A percentile compares a stretch with the other conserved stretches of the same genome.
Evolutionary conservation across 192 early-diverging fungal genomes (phyloP).

Genomic region (Coemansia sp.): DNA sequence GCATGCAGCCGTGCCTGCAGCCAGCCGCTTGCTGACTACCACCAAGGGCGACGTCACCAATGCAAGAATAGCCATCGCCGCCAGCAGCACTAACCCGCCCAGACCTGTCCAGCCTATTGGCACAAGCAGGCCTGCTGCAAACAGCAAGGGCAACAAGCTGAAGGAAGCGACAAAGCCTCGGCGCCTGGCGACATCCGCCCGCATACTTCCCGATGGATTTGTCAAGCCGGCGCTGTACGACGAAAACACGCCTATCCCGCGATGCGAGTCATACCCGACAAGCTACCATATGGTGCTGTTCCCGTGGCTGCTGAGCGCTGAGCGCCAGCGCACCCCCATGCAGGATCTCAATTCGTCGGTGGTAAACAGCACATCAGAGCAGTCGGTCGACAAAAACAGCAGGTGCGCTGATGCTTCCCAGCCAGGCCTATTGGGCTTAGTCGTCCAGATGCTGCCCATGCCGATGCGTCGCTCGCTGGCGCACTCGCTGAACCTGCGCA

Average conservation of each 20-base stretch:
- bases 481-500: constrained; percentile 33
- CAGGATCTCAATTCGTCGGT: background rate
- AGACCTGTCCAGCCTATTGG: background rate
- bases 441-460: constrained; percentile 11
- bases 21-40: constrained; percentile 21
- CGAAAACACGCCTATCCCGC: constrained; percentile 32
- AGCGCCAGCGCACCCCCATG: constrained; percentile 9
- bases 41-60: constrained; percentile 16
- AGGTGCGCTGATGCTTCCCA: too few relatives aligned
- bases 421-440: background rate
- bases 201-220: constrained; percentile 28
- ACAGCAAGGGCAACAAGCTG: background rate
- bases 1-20: background rate
- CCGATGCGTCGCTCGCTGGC: constrained; percentile 24
- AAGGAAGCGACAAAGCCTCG: constrained; percentile 14
- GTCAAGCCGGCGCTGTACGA: constrained; percentile 34
- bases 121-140: background rate
- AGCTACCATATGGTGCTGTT: constrained; percentile 13
- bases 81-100: too few relatives aligned
- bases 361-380: too few relatives aligned
- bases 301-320: constrained; percentile 11
- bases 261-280: constrained; percentile 25
- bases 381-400: too few relatives aligned
- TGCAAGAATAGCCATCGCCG: too few relatives aligned
- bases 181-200: constrained; percentile 24